Percentiles rank a stretch among this genome's conserved stretches.
These are phyloP conservation scores for Venturia carpophila DNA, from an alignment of 2,329 filamentous ascomycete species.

Conservation along the genomic window DNA sequence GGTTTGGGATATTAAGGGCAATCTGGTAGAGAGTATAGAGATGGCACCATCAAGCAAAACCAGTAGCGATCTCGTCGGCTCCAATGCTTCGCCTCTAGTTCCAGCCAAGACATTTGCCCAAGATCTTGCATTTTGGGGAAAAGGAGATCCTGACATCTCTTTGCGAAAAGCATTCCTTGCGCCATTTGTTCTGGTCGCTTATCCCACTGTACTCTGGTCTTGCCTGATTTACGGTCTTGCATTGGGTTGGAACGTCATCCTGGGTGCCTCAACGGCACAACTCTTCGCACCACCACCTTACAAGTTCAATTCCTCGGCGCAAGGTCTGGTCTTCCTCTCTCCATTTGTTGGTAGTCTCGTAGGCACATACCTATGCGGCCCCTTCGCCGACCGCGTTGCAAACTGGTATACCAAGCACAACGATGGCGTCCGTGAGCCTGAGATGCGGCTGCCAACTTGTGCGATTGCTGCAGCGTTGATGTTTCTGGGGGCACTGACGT, in stretches of 20 bases:
- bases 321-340: constrained; percentile 25
- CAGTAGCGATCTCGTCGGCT: not conserved
- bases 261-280: constrained; percentile 25
- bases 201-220: constrained; percentile 26
- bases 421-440: constrained; percentile 39
- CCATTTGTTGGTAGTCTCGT: constrained; percentile 24
- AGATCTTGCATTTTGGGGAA: constrained; percentile 20
- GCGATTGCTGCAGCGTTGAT: constrained; percentile 37
- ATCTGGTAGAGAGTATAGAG: not conserved
- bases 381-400: constrained; percentile 22
- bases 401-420: constrained; percentile 26
- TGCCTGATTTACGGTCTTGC: constrained; percentile 24
- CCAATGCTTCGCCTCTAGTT: constrained; percentile 3
- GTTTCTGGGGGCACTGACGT: constrained; percentile 37
- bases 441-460: constrained; percentile 37
- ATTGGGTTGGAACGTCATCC: constrained; percentile 29
- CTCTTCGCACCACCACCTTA: constrained; percentile 27
- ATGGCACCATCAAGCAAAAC: not conserved
- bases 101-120: constrained; percentile 20
- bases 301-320: constrained; percentile 22
- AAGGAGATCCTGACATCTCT: constrained; percentile 23
- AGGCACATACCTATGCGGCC: constrained; percentile 23
- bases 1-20: not conserved
- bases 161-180: constrained; percentile 22
- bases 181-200: constrained; percentile 23